Evolutionary conservation across 2,329 filamentous ascomycete species (phyloP).

Genomic region (Aureobasidium pullulans): DNA sequence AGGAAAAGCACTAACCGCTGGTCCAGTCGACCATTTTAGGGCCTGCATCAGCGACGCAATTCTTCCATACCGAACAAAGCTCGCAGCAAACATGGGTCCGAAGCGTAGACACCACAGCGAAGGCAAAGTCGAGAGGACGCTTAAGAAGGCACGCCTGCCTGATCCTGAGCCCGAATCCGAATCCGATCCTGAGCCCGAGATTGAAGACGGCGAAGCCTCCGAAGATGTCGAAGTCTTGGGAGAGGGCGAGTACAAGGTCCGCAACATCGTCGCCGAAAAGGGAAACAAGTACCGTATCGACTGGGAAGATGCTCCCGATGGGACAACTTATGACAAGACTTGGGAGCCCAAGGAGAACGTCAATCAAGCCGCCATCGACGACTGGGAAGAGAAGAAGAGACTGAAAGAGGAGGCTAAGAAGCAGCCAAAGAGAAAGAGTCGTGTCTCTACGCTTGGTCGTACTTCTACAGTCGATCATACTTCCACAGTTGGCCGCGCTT

Average conservation of each 20-base stretch:
- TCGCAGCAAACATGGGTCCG: not conserved
- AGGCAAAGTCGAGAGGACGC: too few species aligned
- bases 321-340: slow-evolving; percentile 39
- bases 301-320: slow-evolving; percentile 47
- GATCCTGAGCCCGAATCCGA: too few species aligned
- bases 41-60: too few species aligned
- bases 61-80: too few species aligned
- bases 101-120: slow-evolving; percentile 10
- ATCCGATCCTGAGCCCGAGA: too few species aligned
- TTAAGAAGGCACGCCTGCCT: too few species aligned
- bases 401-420: slow-evolving; percentile 1
- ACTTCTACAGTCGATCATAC: slow-evolving; percentile 14
- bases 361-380: slow-evolving; percentile 28
- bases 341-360: slow-evolving; percentile 43
- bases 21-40: too few species aligned
- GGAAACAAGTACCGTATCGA: slow-evolving; percentile 45
- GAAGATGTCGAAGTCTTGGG: slow-evolving; percentile 6
- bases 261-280: slow-evolving; percentile 27
- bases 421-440: not conserved
- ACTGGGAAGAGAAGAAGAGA: slow-evolving; percentile 28
- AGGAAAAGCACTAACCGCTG: not conserved
- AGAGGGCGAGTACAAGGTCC: slow-evolving; percentile 18
- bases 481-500: slow-evolving; percentile 4
- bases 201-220: not conserved
- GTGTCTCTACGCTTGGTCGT: not conserved